A percentile compares a stretch with the other conserved stretches of the same genome.
Evolutionary conservation across 495 filamentous ascomycete species (phyloP).

Genomic region (Podospora conica): DNA sequence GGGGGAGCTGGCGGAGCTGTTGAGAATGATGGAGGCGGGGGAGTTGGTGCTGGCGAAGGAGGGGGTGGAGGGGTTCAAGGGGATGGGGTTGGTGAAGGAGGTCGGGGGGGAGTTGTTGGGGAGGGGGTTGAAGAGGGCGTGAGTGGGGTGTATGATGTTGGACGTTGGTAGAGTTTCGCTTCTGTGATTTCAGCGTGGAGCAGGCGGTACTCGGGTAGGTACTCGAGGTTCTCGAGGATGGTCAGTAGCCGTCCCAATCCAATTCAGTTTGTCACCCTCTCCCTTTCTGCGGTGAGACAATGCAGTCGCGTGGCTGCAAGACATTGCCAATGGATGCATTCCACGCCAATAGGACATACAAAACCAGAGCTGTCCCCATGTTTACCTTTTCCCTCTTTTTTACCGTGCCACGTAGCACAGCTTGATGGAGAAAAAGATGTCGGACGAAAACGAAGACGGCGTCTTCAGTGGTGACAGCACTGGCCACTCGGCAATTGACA

Average conservation of each 20-base stretch:
- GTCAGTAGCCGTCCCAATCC: not conserved
- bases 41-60: slow-evolving; percentile 52
- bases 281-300: not conserved
- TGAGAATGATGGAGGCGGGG: slow-evolving; percentile 62
- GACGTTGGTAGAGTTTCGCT: not conserved
- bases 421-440: not conserved
- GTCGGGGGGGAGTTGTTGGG: slow-evolving; percentile 43
- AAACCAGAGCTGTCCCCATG: not conserved
- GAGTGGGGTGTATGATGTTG: not conserved
- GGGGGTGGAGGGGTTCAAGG: slow-evolving; percentile 42
- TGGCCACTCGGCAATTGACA: not conserved
- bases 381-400: not conserved
- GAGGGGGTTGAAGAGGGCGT: slow-evolving; percentile 32
- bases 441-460: not conserved
- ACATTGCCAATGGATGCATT: not conserved
- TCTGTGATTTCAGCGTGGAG: not conserved
- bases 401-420: not conserved
- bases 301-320: not conserved
- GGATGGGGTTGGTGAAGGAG: slow-evolving; percentile 55
- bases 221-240: not conserved
- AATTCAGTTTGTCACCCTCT: not conserved
- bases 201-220: not conserved
- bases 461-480: not conserved
- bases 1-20: slow-evolving; percentile 68
- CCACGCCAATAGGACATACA: not conserved